These are phyloP conservation scores for Podospora comata DNA, from an alignment of 495 filamentous ascomycete species.

Conservation along the genomic window DNA sequence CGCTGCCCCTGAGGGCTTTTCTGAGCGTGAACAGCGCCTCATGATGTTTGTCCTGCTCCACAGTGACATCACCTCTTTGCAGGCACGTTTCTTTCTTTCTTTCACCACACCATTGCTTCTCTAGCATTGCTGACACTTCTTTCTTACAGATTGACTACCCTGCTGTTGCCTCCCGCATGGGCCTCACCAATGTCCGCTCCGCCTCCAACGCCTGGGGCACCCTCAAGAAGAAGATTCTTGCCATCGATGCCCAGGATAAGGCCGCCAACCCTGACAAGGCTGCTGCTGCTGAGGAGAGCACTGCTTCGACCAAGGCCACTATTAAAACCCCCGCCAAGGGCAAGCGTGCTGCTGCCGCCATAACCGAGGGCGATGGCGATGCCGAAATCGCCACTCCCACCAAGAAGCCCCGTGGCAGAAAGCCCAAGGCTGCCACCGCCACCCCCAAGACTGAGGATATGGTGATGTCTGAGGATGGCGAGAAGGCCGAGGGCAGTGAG, in stretches of 20 bases:
- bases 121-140: background rate
- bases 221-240: slow-evolving; percentile 92
- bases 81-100: background rate
- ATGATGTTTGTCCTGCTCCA: background rate
- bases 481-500: background rate
- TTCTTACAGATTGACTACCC: background rate
- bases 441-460: background rate
- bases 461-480: too few relatives aligned
- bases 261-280: background rate
- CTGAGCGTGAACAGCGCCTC: background rate
- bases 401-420: slow-evolving; percentile 2
- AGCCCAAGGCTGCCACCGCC: background rate
- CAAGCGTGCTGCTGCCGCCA: background rate
- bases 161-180: slow-evolving; percentile 3
- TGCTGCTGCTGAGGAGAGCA: background rate
- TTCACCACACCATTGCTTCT: background rate
- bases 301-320: background rate
- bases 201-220: slow-evolving; percentile 93
- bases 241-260: background rate
- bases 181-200: slow-evolving; percentile 43
- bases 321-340: background rate
- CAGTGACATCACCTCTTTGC: background rate
- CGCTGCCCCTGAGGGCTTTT: background rate
- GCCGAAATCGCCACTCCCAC: background rate
- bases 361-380: background rate